These are phyloP conservation scores for Trichosanthes truncata DNA, from an alignment of 306 rosid genomes.

Conservation along the genomic window DNA sequence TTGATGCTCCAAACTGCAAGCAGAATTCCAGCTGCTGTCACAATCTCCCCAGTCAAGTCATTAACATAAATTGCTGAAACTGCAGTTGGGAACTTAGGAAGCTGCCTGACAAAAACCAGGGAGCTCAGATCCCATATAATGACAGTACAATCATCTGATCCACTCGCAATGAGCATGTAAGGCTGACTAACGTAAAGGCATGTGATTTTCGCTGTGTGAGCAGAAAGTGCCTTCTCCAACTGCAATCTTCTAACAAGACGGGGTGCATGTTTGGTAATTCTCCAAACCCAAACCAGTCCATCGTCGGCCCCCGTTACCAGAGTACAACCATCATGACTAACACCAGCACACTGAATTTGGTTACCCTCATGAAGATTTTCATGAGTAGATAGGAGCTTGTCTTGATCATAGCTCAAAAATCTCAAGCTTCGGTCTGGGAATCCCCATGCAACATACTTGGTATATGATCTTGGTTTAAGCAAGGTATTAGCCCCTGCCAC, in stretches of 20 bases:
- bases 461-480: constrained; percentile 89
- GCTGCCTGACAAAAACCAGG: constrained; percentile 85
- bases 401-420: constrained; percentile 90
- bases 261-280: constrained; percentile 54
- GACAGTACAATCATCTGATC: constrained; percentile 93
- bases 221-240: constrained; percentile 87
- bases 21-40: constrained; percentile 91
- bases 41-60: constrained; percentile 92
- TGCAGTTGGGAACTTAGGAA: constrained; percentile 82
- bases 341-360: constrained; percentile 80
- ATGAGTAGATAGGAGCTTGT: constrained; percentile 84
- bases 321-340: constrained; percentile 82
- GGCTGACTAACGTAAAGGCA: constrained; percentile 98
- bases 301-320: constrained; percentile 97
- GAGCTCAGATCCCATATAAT: constrained; percentile 98
- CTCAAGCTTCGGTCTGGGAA: constrained; percentile 95
- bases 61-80: constrained; percentile 81
- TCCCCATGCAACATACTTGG: constrained; percentile 94
- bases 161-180: constrained; percentile 92
- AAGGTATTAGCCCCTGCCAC: constrained; percentile 58
- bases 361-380: constrained; percentile 91
- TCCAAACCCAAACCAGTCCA: constrained; percentile 93
- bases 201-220: constrained; percentile 72
- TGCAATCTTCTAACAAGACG: constrained; percentile 56
- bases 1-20: constrained; percentile 93